Percentiles rank a stretch among this genome's conserved stretches.
Evolutionary conservation across 345 rosid genomes (phyloP).

Genomic region (Hibiscus syriacus): DNA sequence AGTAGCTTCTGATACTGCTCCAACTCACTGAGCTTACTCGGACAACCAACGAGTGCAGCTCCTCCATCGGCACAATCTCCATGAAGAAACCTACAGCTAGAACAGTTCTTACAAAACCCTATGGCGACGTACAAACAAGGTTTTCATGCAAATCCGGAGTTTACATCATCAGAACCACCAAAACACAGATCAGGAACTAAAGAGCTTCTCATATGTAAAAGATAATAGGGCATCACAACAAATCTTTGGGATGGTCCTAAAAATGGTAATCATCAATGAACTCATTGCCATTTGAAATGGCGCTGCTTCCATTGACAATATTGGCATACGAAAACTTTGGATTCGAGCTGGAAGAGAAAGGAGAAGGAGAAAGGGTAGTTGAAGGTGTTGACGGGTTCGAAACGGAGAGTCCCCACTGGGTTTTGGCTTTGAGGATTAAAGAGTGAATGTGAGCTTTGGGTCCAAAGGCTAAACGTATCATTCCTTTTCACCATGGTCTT

Average conservation of each 20-base stretch:
- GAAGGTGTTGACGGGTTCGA: conserved; percentile 20
- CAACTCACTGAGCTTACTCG: conserved; percentile 35
- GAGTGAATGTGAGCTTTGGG: conserved; percentile 47
- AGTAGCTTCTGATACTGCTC: conserved; percentile 46
- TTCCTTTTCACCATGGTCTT: conserved; percentile 62
- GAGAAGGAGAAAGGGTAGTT: conserved; percentile 19
- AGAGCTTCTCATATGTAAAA: conserved; percentile 34
- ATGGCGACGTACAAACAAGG: conserved; percentile 54
- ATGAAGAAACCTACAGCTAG: conserved; percentile 55
- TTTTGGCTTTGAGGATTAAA: conserved; percentile 42
- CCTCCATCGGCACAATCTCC: conserved; percentile 23
- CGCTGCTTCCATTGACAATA: conserved; percentile 36
- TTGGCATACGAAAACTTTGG: conserved; percentile 32
- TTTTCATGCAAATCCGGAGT: conserved; percentile 49
- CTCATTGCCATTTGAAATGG: conserved; percentile 16
- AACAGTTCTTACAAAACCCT: conserved; percentile 67
- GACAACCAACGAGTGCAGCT: conserved; percentile 28
- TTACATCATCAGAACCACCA: conserved; percentile 37
- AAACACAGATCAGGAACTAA: conserved; percentile 39
- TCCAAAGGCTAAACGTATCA: conserved; percentile 55
- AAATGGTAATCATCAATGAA: conserved; percentile 38
- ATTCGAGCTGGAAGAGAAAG: too few relatives aligned
- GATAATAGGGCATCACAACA: conserved; percentile 17
- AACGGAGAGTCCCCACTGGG: conserved; percentile 27
- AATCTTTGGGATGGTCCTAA: conserved; percentile 35